Evolutionary conservation across 441 rosid species (phyloP).

Genomic region (Adansonia madagascariensis): DNA sequence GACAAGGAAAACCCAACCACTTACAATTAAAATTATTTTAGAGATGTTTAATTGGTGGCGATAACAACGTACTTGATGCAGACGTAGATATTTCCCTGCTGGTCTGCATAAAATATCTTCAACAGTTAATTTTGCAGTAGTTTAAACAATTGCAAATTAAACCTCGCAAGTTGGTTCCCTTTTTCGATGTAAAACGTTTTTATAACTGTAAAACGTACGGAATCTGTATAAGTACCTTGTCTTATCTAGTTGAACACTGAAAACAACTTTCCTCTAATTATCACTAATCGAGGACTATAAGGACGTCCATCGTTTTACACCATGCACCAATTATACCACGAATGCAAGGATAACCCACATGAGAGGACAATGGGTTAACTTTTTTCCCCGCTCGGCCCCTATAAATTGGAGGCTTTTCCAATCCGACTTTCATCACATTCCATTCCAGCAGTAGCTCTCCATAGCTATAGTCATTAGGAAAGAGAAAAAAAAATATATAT

Average conservation of each 20-base stretch:
- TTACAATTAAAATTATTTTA: neutral
- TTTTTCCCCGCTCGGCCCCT: neutral
- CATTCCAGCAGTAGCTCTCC: conserved; percentile 12
- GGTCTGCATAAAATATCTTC: neutral
- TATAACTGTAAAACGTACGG: too few species aligned
- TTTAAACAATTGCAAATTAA: too few species aligned
- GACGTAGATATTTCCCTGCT: neutral
- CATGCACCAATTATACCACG: neutral
- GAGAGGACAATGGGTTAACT: too few species aligned
- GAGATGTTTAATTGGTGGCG: neutral
- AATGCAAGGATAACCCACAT: neutral
- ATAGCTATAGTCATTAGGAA: neutral
- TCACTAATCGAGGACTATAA: neutral
- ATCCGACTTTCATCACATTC: conserved; percentile 26
- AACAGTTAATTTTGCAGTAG: too few species aligned
- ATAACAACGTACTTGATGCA: neutral
- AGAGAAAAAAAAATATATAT: neutral
- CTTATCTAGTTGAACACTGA: too few species aligned
- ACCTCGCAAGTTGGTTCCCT: too few species aligned
- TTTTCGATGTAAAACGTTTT: neutral
- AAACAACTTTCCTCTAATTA: too few species aligned
- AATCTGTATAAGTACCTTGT: too few species aligned
- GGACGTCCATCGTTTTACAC: neutral
- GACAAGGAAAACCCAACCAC: conserved; percentile 9
- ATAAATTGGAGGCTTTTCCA: conserved; percentile 17